Percentiles rank a stretch among this genome's conserved stretches.
phyloP scores from a whole-genome alignment of 148 eudicot genomes.

The Polygonum aviculare region DNA sequence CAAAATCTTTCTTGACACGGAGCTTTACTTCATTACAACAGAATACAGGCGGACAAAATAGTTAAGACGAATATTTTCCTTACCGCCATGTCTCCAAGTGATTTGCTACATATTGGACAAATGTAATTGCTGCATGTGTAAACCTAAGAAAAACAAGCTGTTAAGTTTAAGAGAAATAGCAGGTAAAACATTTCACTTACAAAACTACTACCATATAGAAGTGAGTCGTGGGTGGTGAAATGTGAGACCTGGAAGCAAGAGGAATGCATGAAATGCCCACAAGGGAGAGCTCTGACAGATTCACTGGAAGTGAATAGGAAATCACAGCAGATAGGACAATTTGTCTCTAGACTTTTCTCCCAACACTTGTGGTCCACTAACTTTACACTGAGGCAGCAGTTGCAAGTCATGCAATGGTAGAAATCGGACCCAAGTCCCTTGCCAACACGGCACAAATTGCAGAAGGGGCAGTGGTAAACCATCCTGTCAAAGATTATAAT shows the following conservation, averaged over 20 bases:
- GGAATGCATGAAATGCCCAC: constrained; percentile 96
- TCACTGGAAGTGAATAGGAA: constrained; percentile 86
- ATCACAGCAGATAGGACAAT: constrained; percentile 94
- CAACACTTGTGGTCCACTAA: constrained; percentile 74
- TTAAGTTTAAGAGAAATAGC: background rate
- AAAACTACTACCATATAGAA: background rate
- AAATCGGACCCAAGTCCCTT: constrained; percentile 76
- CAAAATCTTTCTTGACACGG: background rate
- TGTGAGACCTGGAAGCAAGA: constrained; percentile 85
- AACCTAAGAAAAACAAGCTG: constrained; percentile 31
- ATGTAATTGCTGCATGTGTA: constrained; percentile 81
- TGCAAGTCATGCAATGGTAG: constrained; percentile 93
- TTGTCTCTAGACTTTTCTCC: constrained; percentile 83
- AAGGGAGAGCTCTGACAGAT: constrained; percentile 74
- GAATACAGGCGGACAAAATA: background rate
- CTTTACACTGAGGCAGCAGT: constrained; percentile 72
- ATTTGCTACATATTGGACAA: constrained; percentile 94
- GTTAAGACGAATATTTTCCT: constrained; percentile 13
- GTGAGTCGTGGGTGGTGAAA: background rate
- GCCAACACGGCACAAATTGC: constrained; percentile 82
- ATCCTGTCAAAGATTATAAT: constrained; percentile 34
- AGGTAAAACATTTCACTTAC: background rate
- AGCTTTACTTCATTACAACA: background rate
- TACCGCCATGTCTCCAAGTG: constrained; percentile 97
- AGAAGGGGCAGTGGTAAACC: constrained; percentile 86